Evolutionary conservation across 2,329 filamentous ascomycete genomes (phyloP).

Genomic region (Penicillium sp.): DNA sequence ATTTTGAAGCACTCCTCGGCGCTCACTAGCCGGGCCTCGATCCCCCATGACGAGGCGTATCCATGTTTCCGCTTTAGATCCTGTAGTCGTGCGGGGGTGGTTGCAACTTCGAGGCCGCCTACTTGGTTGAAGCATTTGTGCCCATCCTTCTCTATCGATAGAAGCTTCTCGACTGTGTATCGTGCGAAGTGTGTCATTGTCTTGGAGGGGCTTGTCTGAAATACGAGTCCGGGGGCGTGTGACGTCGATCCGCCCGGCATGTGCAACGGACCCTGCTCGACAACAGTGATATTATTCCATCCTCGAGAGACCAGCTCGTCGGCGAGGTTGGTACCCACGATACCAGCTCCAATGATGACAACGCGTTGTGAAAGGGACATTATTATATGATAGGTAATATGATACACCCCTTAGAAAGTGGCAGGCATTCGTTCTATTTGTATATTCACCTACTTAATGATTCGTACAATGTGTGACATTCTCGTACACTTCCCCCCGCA

Average conservation of each 20-base stretch:
- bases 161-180: slow-evolving; percentile 62
- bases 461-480: slow-evolving; percentile 4
- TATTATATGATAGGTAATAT: neutral
- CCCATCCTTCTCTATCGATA: slow-evolving; percentile 51
- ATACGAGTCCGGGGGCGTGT: slow-evolving; percentile 63
- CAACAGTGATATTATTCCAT: slow-evolving; percentile 63
- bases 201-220: slow-evolving; percentile 55
- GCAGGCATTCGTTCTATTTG: neutral
- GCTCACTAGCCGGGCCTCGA: slow-evolving; percentile 54
- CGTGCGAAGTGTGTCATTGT: slow-evolving; percentile 56
- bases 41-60: slow-evolving; percentile 60
- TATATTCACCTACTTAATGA: neutral
- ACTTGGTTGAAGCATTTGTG: slow-evolving; percentile 60
- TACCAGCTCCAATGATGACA: slow-evolving; percentile 62
- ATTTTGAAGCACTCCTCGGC: slow-evolving; percentile 52
- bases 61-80: slow-evolving; percentile 64
- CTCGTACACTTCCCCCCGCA: neutral
- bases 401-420: neutral
- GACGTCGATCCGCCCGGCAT: slow-evolving; percentile 66
- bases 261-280: slow-evolving; percentile 62
- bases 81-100: slow-evolving; percentile 56
- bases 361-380: slow-evolving; percentile 47
- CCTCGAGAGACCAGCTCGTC: slow-evolving; percentile 62
- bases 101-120: slow-evolving; percentile 62
- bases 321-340: slow-evolving; percentile 63